phyloP scores from a whole-genome alignment of 2,329 filamentous ascomycete genomes.

The Colletotrichum liriopes region DNA sequence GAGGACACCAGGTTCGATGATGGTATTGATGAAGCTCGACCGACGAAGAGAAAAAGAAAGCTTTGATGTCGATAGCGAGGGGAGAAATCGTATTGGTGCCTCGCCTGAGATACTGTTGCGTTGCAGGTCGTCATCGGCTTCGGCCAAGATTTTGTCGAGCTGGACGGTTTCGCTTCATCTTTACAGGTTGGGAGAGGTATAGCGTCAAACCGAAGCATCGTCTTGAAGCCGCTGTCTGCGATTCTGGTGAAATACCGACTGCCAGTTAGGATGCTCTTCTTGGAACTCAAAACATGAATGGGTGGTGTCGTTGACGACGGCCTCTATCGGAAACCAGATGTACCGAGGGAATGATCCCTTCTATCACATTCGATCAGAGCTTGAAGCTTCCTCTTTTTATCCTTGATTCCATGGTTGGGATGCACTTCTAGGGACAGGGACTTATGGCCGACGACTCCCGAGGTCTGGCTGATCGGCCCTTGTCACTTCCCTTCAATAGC shows the following conservation, averaged over 20 bases:
- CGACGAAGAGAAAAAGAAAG: not conserved
- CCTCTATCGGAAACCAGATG: not conserved
- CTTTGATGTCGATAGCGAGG: not conserved
- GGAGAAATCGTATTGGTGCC: not conserved
- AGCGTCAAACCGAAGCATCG: not conserved
- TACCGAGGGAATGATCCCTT: not conserved
- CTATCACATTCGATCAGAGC: not conserved
- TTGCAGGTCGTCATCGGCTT: not conserved
- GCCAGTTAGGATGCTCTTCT: not conserved
- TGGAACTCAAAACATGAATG: not conserved
- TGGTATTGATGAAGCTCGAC: not conserved
- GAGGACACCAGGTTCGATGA: not conserved
- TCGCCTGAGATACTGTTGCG: not conserved
- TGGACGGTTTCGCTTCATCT: not conserved
- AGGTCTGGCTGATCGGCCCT: not conserved
- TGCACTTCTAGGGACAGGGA: no score
- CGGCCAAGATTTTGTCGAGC: not conserved
- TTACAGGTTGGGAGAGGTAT: not conserved
- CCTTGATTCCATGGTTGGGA: not conserved
- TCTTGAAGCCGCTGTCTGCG: not conserved
- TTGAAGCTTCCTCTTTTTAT: no score
- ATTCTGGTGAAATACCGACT: not conserved
- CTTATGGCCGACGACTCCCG: not conserved
- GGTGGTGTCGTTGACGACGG: not conserved
- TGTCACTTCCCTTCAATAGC: not conserved